These are phyloP conservation scores for Casuarina equisetifolia DNA, from an alignment of 306 rosid genomes.

Conservation along the genomic window DNA sequence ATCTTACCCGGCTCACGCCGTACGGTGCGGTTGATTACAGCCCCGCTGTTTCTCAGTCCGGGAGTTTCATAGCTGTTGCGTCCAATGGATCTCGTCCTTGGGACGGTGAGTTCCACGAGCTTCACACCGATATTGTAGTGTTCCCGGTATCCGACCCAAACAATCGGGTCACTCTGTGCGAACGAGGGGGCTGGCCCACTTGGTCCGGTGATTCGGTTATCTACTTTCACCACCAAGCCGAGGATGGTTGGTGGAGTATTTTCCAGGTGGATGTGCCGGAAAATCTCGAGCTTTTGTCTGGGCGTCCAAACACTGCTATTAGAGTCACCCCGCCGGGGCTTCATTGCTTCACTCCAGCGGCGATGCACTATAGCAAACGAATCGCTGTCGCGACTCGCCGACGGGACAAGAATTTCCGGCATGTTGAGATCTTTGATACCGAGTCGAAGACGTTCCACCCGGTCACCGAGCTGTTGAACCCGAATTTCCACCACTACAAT, in stretches of 20 bases:
- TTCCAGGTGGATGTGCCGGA: constrained; percentile 44
- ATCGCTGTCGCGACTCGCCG: constrained; percentile 79
- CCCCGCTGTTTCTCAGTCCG: constrained; percentile 63
- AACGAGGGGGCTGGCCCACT: constrained; percentile 88
- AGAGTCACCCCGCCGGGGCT: constrained; percentile 73
- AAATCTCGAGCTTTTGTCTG: constrained; percentile 2
- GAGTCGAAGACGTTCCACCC: constrained; percentile 41
- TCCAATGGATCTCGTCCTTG: constrained; percentile 69
- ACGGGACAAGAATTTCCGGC: constrained; percentile 41
- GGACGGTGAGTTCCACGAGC: constrained; percentile 66
- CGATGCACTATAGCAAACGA: constrained; percentile 52
- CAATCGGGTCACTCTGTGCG: constrained; percentile 36
- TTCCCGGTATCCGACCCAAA: constrained; percentile 40
- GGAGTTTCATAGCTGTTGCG: constrained; percentile 68
- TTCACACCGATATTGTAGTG: constrained; percentile 55
- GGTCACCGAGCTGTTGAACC: constrained; percentile 49
- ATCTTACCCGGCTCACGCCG: constrained; percentile 53
- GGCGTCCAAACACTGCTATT: constrained; percentile 17
- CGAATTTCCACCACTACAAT: constrained; percentile 70
- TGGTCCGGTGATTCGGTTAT: constrained; percentile 64
- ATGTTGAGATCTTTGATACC: constrained; percentile 61
- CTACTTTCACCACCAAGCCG: constrained; percentile 65
- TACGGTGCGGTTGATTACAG: constrained; percentile 55
- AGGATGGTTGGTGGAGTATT: constrained; percentile 92
- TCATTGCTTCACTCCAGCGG: constrained; percentile 85